Evolutionary conservation across 441 rosid genomes (phyloP).

Genomic region (Flueggea neowawraea): DNA sequence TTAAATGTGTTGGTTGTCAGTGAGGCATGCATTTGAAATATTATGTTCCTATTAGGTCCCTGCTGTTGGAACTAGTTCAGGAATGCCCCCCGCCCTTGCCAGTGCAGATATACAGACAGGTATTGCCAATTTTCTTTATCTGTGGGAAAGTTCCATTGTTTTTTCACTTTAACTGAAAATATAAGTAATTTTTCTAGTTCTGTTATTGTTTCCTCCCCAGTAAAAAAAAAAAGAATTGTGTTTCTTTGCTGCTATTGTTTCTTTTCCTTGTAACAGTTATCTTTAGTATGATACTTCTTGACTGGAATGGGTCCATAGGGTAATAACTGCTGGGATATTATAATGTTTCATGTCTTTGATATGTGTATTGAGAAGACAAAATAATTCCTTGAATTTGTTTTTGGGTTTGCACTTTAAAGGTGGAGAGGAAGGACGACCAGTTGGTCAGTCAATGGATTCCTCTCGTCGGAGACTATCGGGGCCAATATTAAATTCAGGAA

Average conservation of each 20-base stretch:
- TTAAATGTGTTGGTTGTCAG: constrained; percentile 1
- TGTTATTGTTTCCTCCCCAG: too few species aligned
- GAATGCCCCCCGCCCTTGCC: constrained; percentile 66
- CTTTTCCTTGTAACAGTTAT: too few species aligned
- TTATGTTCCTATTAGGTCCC: constrained; percentile 49
- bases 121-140: constrained; percentile 10
- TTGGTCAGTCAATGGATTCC: constrained; percentile 63
- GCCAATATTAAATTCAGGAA: constrained; percentile 53
- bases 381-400: constrained; percentile 5
- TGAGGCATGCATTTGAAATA: constrained; percentile 13
- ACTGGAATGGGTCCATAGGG: too few species aligned
- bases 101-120: constrained; percentile 78
- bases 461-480: constrained; percentile 64
- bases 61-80: constrained; percentile 87
- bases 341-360: too few species aligned
- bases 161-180: too few species aligned
- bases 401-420: constrained; percentile 28
- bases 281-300: too few species aligned
- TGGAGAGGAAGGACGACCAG: constrained; percentile 63
- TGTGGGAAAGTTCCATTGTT: too few species aligned
- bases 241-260: too few species aligned
- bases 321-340: too few species aligned
- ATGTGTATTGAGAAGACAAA: neutral
- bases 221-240: too few species aligned
- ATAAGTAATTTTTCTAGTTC: too few species aligned